Base-by-base conservation (phyloP, 257 asterid species). In the Nicotiana sylvestris region DNA sequence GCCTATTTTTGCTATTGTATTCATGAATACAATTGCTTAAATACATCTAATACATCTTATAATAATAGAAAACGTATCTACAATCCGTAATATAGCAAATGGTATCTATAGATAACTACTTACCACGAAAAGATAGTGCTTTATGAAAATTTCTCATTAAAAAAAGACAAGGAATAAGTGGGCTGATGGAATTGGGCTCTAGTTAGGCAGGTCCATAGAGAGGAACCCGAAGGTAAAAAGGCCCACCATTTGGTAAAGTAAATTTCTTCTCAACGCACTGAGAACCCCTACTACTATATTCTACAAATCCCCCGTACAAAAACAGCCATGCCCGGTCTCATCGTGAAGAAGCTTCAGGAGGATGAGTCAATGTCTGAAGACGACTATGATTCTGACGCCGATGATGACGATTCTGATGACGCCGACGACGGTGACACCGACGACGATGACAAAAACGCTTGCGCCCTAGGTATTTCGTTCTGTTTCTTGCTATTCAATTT, bases 271-370 rank as follows among this genome's bases (percentile, higher is more conserved):
- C 82, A 39, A 56, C 74, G 9, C 76, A 66, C 85, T 60, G 46
- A 30, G 15, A 37, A n/a, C 81, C 78, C 35, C 16, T 37, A 37
- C 43, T 37, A 5, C 43, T 37, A 5, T 4, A 21, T n/a, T 16
- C 4, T 18, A 51, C 76, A n/a, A 82, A 84, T 77, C 72, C 88
- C 56, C 35, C 51, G 13, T 37, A 35, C 76, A 0, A 21, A n/a
- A 46, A n/a, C 70, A 66, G 53, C 67, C 35, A 76, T 93, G 98
- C 97, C 97, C 11, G 98, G 93, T 56, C 93, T 97, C 65, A 90
- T 93, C 56, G 55, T 95, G 90, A 89, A 83, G 43, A 89, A 88
- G 90, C 46, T 91, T 58, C 76, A 81, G 89, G 81, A 84, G 81
- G 97, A 92, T 82, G 95, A 85, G 81, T 92, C 95, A 16, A 33